Evolutionary conservation across 495 filamentous ascomycete species (phyloP), one percentile per base, ranked within the genome.

Genomic region (Chaetomidium leptoderma): DNA sequence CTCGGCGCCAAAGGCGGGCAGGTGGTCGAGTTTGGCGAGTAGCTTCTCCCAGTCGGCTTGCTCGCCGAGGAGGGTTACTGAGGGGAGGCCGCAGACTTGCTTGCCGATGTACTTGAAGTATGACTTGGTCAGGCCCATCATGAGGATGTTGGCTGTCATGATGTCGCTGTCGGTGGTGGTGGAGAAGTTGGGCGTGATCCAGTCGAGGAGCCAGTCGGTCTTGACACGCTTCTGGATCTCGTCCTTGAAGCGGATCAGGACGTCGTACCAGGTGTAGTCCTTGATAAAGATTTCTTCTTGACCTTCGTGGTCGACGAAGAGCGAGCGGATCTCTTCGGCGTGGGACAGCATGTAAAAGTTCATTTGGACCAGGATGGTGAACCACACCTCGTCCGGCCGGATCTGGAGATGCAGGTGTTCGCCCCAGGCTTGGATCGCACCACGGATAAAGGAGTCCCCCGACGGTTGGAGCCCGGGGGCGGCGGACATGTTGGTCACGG

Each of bases 381-480:
- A 72, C 81, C 83, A 86, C n/a, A 85, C 70, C 61, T 84, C 81
- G 21, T 86, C 81, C 0, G 81, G 81, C 6, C 81, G 74, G 53
- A 86, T 57, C 3, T 67, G 62, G 6, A 84, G 73, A 44, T 80
- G 72, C 37, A 77, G 73, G 50, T 86, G 78, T 29, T 75, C 52
- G 57, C 63, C 75, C 63, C 78, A 85, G 17, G 82, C 81, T 9
- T 73, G 56, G 32, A 79, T 69, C 29, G 69, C 69, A 21, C 70
- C 73, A 30, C 71, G 62, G 7, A 84, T 72, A 58, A 85, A 82
- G 46, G 77, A 75, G 51, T 83, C 66, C 19, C 57, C 53, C 0
- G 66, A 66, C 7, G 66, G 66, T 11, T 48, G 48, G 47, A 69
- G 23, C 6, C 39, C 48, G 3, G 26, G 17, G 10, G 35, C n/a